A percentile compares a stretch with the other conserved stretches of the same genome.
Conservation (phyloP, 2,329 filamentous ascomycete genomes). For the Aspergillus pseudoglaucus region DNA sequence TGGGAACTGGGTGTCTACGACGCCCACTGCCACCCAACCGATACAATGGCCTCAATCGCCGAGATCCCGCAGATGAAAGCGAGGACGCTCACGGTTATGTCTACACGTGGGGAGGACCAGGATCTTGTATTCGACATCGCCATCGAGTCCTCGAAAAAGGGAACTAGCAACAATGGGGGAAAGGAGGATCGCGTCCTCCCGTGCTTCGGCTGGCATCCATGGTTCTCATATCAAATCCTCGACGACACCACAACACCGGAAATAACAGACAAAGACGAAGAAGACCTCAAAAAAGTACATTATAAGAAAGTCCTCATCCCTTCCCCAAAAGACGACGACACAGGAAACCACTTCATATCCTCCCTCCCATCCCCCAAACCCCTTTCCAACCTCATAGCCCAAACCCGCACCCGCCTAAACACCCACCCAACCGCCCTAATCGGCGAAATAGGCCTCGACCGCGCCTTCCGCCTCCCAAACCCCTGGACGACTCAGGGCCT, state of each 20-base stretch:
- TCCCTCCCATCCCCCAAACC: slow-evolving; percentile 49
- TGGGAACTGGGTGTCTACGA: slow-evolving; percentile 59
- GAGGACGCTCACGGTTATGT: slow-evolving; percentile 55
- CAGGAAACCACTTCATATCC: slow-evolving; percentile 45
- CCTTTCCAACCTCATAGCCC: slow-evolving; percentile 46
- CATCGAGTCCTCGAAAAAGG: slow-evolving; percentile 31
- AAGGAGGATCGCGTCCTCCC: slow-evolving; percentile 47
- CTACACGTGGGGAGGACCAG: slow-evolving; percentile 57
- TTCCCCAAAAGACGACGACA: slow-evolving; percentile 36
- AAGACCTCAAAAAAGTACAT: slow-evolving; percentile 38
- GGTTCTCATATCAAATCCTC: slow-evolving; percentile 57
- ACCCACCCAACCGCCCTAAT: slow-evolving; percentile 50
- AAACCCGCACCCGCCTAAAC: slow-evolving; percentile 45
- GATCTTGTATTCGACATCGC: slow-evolving; percentile 50
- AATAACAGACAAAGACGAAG: slow-evolving; percentile 8
- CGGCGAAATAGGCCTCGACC: slow-evolving; percentile 58
- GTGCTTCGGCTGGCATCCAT: slow-evolving; percentile 63
- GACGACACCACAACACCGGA: slow-evolving; percentile 29
- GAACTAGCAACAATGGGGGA: slow-evolving; percentile 1
- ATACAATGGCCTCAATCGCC: slow-evolving; percentile 53
- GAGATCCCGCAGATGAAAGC: slow-evolving; percentile 53
- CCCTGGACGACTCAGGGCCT: slow-evolving; percentile 37
- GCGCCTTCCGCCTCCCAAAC: slow-evolving; percentile 54
- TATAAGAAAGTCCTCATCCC: slow-evolving; percentile 51
- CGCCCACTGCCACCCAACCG: slow-evolving; percentile 62